phyloP scores from a whole-genome alignment of 768 basidiomycete genomes.

The Lentinula edodes region DNA sequence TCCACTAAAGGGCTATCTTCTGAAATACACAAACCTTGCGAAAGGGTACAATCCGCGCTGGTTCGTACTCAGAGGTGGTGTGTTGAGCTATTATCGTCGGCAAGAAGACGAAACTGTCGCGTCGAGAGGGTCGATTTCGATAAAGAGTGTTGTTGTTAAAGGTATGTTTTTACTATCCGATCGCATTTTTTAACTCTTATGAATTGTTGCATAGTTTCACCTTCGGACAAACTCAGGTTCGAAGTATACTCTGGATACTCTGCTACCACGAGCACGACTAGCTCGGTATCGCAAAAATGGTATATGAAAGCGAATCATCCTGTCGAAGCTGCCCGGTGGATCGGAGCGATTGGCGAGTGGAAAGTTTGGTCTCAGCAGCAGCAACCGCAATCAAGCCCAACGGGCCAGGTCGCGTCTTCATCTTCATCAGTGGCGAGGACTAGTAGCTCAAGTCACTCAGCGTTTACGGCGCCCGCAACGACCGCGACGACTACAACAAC shows the following conservation, averaged over 20 bases:
- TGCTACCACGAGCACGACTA: slow-evolving; percentile 27
- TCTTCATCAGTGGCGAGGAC: no score
- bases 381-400: not conserved
- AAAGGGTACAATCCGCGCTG: slow-evolving; percentile 86
- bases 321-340: slow-evolving; percentile 87
- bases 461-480: no score
- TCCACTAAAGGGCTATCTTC: slow-evolving; percentile 68
- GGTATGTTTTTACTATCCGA: not conserved
- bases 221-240: slow-evolving; percentile 65
- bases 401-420: no score
- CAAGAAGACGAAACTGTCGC: slow-evolving; percentile 88
- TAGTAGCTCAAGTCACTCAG: no score
- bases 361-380: slow-evolving; percentile 62
- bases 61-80: slow-evolving; percentile 86
- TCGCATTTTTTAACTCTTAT: no score
- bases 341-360: slow-evolving; percentile 56
- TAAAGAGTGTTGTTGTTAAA: slow-evolving; percentile 65
- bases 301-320: slow-evolving; percentile 83
- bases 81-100: slow-evolving; percentile 84
- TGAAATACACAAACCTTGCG: slow-evolving; percentile 91
- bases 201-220: slow-evolving; percentile 37
- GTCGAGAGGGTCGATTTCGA: slow-evolving; percentile 81
- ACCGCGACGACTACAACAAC: no score
- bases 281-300: slow-evolving; percentile 57
- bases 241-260: slow-evolving; percentile 52